Evolutionary conservation across 768 basidiomycete species (phyloP), one percentile per base, ranked within the genome.

Genomic region (Naganishia kalamii): DNA sequence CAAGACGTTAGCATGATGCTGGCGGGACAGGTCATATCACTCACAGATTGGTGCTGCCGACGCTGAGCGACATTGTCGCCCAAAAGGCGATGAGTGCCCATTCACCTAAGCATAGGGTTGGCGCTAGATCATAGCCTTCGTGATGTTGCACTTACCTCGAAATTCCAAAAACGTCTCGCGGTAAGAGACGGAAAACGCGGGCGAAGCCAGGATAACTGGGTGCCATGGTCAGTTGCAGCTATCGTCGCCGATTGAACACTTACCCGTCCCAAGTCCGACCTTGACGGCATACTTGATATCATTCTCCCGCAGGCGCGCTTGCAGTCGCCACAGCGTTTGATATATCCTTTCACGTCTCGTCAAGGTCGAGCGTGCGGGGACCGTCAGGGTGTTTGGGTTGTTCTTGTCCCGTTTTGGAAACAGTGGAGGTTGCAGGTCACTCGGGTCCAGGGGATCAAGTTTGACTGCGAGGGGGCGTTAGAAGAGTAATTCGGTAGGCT

Each of bases 31-130:
- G 10, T 25, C n/a, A 19, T 10, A 3, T 4, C 1, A 68, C 74
- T 68, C 86, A 86, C 37, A 96, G 80, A 74, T 98, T 97, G 17
- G 93, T 94, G 86, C 92, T 73, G 0, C 78, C 78, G 1, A 77
- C 65, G 21, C 74, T 76, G 33, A 71, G 72, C 61, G 70, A 75
- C 65, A 72, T 71, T 19, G 72, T 71, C 2, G 74, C 30, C 80
- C 84, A 73, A 67, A 89, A 91, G 48, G 92, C 92, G 60, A 98
- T 89, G 72, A 99, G 80, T 0, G 92, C 92, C 94, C 94, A 99
- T 79, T 97, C 92, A 27, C 54, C 54, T 57, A n/a, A 6, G 19
- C 12, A 10, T 11, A n/a, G 11, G 43, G 11, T n/a, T n/a, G 5
- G 19, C 15, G 27, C 13, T 30, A 25, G 25, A 8, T 13, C n/a